Evolutionary conservation across 768 basidiomycete species (phyloP), one percentile per base, ranked within the genome.

Genomic region (Glaciozyma antarctica): DNA sequence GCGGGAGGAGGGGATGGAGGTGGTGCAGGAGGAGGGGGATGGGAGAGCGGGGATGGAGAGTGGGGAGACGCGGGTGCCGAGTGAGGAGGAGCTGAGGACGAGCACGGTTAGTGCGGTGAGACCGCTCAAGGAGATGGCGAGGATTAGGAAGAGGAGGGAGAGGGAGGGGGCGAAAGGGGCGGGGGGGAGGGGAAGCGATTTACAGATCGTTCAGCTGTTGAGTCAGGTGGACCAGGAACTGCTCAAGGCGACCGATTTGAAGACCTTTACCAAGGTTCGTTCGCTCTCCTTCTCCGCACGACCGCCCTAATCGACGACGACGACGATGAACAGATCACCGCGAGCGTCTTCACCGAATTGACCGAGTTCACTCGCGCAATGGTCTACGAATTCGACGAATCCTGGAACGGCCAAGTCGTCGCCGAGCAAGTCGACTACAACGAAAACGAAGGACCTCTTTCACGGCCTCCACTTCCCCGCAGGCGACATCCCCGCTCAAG

Each of bases 151-250:
- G 38, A 41, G 6, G 8, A 6, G 38, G 38, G 38, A 41, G 38
- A 41, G 21, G 6, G 41, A 64, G 44, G 60, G 24, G 58, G 61
- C 60, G 32, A 51, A 64, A 28, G 5, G 22, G 30, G 41, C 44
- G 12, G 61, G 61, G 1, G 38, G 49, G 53, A n/a, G n/a, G 28
- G 17, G 13, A 12, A 41, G 12, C 12, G 87, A 87, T 77, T 86
- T 88, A 85, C 87, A 89, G 72, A 81, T 89, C 2, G 86, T 91
- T 66, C 84, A 85, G 1, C 82, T 89, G 15, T 82, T 89, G 73
- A 80, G 83, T 22, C 86, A 89, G 75, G 85, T 89, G 72, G 88
- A 88, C 75, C 86, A 90, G 66, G 88, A 90, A 72, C 81, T 89
- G 6, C 83, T 83, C 3, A 79, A 80, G 21, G 85, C 86, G 21